Evolutionary conservation across 306 rosid genomes (phyloP).

Genomic region (Heteromeles arbutifolia): DNA sequence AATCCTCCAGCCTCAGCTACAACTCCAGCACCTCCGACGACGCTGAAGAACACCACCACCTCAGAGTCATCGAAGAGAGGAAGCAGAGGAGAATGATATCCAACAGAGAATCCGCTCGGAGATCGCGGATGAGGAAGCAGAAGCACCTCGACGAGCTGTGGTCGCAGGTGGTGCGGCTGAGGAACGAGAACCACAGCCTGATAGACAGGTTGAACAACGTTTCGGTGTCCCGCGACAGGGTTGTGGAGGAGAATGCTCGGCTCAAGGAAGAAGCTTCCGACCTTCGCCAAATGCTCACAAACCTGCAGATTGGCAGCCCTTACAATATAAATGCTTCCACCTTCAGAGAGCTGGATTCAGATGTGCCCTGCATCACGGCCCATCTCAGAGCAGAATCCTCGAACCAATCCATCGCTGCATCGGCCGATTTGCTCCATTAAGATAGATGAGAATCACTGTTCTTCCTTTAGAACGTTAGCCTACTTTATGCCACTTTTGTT

Average conservation of each 20-base stretch:
- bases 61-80: slow-evolving; percentile 57
- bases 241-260: slow-evolving; percentile 47
- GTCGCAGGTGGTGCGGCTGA: slow-evolving; percentile 66
- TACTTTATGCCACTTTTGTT: slow-evolving; percentile 18
- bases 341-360: slow-evolving; percentile 40
- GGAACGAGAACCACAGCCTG: slow-evolving; percentile 58
- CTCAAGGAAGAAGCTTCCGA: slow-evolving; percentile 59
- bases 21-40: slow-evolving; percentile 69
- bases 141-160: slow-evolving; percentile 74
- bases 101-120: slow-evolving; percentile 72
- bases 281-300: slow-evolving; percentile 57
- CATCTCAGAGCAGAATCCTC: slow-evolving; percentile 44
- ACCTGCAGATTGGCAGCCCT: slow-evolving; percentile 37
- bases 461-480: slow-evolving; percentile 15
- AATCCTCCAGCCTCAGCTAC: slow-evolving; percentile 46
- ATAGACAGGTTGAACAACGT: slow-evolving; percentile 46
- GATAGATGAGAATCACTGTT: slow-evolving; percentile 20
- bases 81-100: slow-evolving; percentile 78
- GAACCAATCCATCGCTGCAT: slow-evolving; percentile 33
- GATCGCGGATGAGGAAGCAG: slow-evolving; percentile 88
- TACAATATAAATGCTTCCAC: slow-evolving; percentile 14
- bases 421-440: slow-evolving; percentile 38
- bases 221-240: slow-evolving; percentile 49
- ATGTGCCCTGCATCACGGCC: slow-evolving; percentile 43
- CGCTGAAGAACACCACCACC: slow-evolving; percentile 55